A percentile compares a stretch with the other conserved stretches of the same genome.
These are phyloP conservation scores for Eutypa lata DNA, from an alignment of 2,329 filamentous ascomycete species.

Conservation along the genomic window DNA sequence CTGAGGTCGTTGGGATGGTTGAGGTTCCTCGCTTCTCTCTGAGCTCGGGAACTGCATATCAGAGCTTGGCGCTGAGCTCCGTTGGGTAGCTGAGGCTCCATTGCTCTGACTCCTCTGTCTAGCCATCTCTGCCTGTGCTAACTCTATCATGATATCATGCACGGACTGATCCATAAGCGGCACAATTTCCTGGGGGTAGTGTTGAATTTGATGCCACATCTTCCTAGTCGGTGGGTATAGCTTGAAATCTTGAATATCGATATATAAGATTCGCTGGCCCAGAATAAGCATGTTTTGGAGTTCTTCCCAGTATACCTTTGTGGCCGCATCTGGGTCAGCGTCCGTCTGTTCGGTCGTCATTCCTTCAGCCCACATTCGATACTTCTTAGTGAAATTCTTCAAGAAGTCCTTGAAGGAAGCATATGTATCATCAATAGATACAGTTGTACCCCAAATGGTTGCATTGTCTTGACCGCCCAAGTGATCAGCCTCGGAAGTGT, in stretches of 20 bases:
- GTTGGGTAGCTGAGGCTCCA: slow-evolving; percentile 46
- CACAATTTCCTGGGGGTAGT: slow-evolving; percentile 94
- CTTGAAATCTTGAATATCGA: slow-evolving; percentile 87
- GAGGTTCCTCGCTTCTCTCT: slow-evolving; percentile 58
- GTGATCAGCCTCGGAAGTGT: slow-evolving; percentile 86
- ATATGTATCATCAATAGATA: slow-evolving; percentile 88
- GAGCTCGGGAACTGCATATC: slow-evolving; percentile 78
- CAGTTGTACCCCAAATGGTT: slow-evolving; percentile 95
- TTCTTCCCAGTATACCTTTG: slow-evolving; percentile 79
- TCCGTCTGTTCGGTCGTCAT: slow-evolving; percentile 72
- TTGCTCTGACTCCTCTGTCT: slow-evolving; percentile 51
- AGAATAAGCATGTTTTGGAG: slow-evolving; percentile 89
- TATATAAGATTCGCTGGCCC: slow-evolving; percentile 77
- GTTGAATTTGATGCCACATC: slow-evolving; percentile 91
- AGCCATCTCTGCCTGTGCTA: slow-evolving; percentile 77
- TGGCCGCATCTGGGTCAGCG: slow-evolving; percentile 66
- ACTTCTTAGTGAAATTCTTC: slow-evolving; percentile 87
- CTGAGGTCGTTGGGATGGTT: slow-evolving; percentile 37
- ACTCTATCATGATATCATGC: slow-evolving; percentile 88
- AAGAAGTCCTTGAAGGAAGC: slow-evolving; percentile 88
- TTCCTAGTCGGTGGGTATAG: slow-evolving; percentile 90
- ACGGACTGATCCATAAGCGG: slow-evolving; percentile 94
- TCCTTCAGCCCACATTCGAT: slow-evolving; percentile 89
- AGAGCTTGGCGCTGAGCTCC: slow-evolving; percentile 62
- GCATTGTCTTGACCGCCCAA: slow-evolving; percentile 78